Evolutionary conservation across 2,329 filamentous ascomycete species (phyloP).

Genomic region (Diaporthe sp.): DNA sequence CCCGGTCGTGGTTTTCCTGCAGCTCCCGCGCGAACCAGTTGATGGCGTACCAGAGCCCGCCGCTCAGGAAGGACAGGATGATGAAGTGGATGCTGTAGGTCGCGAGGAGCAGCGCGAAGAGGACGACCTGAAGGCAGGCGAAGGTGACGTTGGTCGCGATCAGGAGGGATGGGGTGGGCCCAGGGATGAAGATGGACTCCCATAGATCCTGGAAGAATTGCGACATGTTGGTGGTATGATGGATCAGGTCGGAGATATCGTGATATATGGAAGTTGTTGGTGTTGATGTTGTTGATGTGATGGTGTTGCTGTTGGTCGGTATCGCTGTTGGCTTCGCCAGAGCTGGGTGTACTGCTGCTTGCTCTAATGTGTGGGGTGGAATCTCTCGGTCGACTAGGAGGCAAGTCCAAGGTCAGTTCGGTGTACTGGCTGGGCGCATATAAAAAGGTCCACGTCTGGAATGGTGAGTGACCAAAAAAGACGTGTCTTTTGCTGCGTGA

Average conservation of each 20-base stretch:
- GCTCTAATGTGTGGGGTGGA: neutral
- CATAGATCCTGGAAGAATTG: constrained; percentile 82
- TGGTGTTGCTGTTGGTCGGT: neutral
- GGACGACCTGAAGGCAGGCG: constrained; percentile 83
- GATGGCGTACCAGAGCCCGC: constrained; percentile 89
- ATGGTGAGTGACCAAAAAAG: neutral
- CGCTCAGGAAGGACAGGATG: constrained; percentile 83
- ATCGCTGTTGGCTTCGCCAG: constrained; percentile 2
- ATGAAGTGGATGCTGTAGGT: constrained; percentile 93
- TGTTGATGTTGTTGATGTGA: neutral
- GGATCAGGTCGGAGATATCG: neutral
- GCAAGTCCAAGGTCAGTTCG: neutral
- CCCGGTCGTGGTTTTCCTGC: constrained; percentile 59
- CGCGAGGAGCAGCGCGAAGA: constrained; percentile 80
- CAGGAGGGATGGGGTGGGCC: constrained; percentile 88
- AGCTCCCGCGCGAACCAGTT: constrained; percentile 93
- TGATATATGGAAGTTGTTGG: neutral
- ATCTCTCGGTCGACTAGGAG: neutral
- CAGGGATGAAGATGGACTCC: constrained; percentile 93
- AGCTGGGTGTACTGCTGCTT: neutral
- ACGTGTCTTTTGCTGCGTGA: constrained; percentile 21
- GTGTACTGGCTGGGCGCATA: neutral
- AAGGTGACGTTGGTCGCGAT: constrained; percentile 93
- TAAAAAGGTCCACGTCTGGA: neutral
- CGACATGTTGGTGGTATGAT: constrained; percentile 61